phyloP scores from a whole-genome alignment of 805 yeast genomes.

The Jamesozyma lodderae region DNA sequence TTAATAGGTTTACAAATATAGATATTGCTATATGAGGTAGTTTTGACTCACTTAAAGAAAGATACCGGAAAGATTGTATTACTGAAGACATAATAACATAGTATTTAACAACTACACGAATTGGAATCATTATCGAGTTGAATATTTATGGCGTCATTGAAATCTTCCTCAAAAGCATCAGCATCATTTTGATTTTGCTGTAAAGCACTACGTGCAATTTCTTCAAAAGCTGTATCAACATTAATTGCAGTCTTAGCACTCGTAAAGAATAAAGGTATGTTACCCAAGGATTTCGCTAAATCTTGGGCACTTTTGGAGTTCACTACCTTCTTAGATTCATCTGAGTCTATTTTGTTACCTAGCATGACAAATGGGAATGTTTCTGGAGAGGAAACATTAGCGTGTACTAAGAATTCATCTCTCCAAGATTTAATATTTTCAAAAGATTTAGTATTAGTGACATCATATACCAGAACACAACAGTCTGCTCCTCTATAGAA shows the following conservation, averaged over 20 bases:
- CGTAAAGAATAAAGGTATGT: slow-evolving; percentile 91
- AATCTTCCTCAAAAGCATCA: slow-evolving; percentile 85
- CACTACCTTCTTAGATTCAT: slow-evolving; percentile 75
- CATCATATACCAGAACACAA: slow-evolving; percentile 92
- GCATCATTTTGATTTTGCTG: slow-evolving; percentile 70
- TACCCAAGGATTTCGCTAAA: slow-evolving; percentile 55
- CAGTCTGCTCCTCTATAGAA: slow-evolving; percentile 97
- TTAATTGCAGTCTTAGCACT: slow-evolving; percentile 95
- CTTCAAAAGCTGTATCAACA: slow-evolving; percentile 92
- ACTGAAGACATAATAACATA: no score
- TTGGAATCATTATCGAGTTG: slow-evolving; percentile 76
- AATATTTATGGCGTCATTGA: slow-evolving; percentile 92
- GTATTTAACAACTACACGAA: slow-evolving; percentile 59
- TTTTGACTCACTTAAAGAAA: no score
- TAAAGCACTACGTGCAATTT: slow-evolving; percentile 87
- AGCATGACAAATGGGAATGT: slow-evolving; percentile 91
- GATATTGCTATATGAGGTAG: no score
- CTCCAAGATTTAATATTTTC: slow-evolving; percentile 87
- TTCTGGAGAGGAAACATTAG: slow-evolving; percentile 87
- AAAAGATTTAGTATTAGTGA: slow-evolving; percentile 87
- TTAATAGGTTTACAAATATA: no score
- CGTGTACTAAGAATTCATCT: slow-evolving; percentile 90
- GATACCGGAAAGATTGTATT: no score
- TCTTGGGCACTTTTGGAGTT: slow-evolving; percentile 52
- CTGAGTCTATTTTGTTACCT: slow-evolving; percentile 93